phyloP scores from a whole-genome alignment of 2,329 filamentous ascomycete genomes.

The Aspergillus chevalieri region DNA sequence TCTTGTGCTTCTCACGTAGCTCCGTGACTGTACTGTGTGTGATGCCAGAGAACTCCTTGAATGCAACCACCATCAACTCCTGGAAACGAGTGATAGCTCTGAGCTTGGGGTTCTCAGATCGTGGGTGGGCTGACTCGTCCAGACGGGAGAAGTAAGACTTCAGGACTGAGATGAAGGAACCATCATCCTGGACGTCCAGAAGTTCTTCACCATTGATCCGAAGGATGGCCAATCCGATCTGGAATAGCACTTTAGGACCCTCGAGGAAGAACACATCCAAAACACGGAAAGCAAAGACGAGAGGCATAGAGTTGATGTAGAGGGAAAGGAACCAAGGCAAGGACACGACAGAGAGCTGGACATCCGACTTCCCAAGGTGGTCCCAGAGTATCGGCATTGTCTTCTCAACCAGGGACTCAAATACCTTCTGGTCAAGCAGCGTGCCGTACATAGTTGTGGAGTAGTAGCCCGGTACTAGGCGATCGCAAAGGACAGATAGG shows the following conservation, averaged over 20 bases:
- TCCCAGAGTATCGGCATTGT: conserved; percentile 99
- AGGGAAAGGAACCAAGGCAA: conserved; percentile 96
- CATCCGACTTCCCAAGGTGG: conserved; percentile 91
- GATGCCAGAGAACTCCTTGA: conserved; percentile 95
- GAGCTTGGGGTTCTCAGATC: conserved; percentile 89
- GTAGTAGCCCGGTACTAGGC: conserved; percentile 91
- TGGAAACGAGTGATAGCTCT: conserved; percentile 93
- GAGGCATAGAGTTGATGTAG: conserved; percentile 98
- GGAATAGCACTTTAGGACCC: conserved; percentile 93
- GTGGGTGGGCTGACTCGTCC: conserved; percentile 92
- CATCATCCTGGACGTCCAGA: conserved; percentile 86
- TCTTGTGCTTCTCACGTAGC: conserved; percentile 84
- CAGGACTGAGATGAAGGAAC: conserved; percentile 90
- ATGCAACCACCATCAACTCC: conserved; percentile 97
- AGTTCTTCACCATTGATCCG: conserved; percentile 96
- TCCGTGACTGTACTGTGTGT: conserved; percentile 90
- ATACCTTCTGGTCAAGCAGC: conserved; percentile 90
- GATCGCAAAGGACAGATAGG: conserved; percentile 83
- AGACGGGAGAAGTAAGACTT: conserved; percentile 91
- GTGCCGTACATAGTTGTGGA: conserved; percentile 99
- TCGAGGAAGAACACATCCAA: conserved; percentile 98
- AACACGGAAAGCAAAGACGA: conserved; percentile 94
- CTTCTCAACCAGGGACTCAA: conserved; percentile 95
- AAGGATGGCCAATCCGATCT: conserved; percentile 92
- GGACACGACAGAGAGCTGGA: conserved; percentile 94